Evolutionary conservation across 768 basidiomycete genomes (phyloP).

Genomic region (Auricularia sp.): DNA sequence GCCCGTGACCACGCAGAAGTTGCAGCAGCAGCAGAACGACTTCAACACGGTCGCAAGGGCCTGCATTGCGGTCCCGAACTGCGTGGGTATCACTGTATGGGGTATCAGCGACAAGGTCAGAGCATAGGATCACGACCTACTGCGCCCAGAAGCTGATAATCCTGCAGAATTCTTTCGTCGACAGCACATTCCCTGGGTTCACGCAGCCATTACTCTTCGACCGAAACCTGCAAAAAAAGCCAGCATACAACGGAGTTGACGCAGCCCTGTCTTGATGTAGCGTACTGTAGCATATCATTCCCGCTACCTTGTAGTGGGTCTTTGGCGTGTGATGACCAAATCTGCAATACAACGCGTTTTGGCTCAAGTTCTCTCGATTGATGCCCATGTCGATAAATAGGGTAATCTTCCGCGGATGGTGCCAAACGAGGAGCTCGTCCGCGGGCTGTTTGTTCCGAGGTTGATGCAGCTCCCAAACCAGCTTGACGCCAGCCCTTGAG

Average conservation of each 20-base stretch:
- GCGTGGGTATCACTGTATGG: background rate
- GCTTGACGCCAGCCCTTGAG: too few relatives aligned
- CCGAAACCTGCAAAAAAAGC: background rate
- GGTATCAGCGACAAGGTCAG: background rate
- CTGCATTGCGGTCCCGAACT: background rate
- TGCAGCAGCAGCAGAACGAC: background rate
- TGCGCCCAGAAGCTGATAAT: background rate
- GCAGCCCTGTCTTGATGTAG: background rate
- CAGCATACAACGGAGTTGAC: background rate
- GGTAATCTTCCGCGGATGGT: too few relatives aligned
- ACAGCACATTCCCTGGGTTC: background rate
- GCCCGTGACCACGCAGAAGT: background rate
- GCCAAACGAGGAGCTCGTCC: too few relatives aligned
- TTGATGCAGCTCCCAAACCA: too few relatives aligned
- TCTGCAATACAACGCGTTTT: too few relatives aligned
- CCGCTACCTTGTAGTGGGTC: too few relatives aligned
- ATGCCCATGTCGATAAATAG: too few relatives aligned
- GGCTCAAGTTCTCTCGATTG: too few relatives aligned
- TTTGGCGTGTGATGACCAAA: too few relatives aligned
- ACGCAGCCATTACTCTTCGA: background rate
- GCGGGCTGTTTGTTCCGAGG: too few relatives aligned
- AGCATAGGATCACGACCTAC: background rate
- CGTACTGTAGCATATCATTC: too few relatives aligned
- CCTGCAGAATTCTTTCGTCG: background rate
- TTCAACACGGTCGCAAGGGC: background rate